Percentiles rank a stretch among this genome's conserved stretches.
These are phyloP conservation scores for Botryotinia convoluta DNA, from an alignment of 2,329 filamentous ascomycete genomes.

Conservation along the genomic window DNA sequence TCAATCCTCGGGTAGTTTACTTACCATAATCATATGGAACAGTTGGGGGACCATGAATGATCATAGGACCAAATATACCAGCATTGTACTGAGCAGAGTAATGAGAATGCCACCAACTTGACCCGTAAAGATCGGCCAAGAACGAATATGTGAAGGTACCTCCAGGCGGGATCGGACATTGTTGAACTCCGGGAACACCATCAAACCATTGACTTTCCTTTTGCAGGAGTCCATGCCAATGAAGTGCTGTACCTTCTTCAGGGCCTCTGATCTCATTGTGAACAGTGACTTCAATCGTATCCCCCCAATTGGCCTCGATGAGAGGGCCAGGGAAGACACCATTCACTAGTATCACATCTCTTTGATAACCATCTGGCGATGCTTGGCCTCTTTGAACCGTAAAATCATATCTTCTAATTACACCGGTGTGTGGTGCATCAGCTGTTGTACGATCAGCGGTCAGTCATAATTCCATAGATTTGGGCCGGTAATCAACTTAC, in stretches of 20 bases:
- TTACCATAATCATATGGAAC: constrained; percentile 55
- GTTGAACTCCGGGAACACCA: constrained; percentile 49
- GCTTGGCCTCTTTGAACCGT: constrained; percentile 32
- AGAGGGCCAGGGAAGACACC: constrained; percentile 38
- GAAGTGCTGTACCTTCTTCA: constrained; percentile 39
- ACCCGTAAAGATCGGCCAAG: constrained; percentile 16
- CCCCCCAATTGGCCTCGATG: constrained; percentile 41
- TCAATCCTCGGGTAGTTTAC: background rate
- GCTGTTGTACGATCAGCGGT: background rate
- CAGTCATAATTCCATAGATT: constrained; percentile 20
- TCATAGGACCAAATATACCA: constrained; percentile 57
- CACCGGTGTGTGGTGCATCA: constrained; percentile 35
- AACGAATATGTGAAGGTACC: constrained; percentile 35
- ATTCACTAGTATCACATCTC: constrained; percentile 52
- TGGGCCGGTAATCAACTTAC: constrained; percentile 19
- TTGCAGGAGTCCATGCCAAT: constrained; percentile 52
- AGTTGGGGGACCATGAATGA: constrained; percentile 59
- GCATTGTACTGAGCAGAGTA: constrained; percentile 50
- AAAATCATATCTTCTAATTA: constrained; percentile 39
- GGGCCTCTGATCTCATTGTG: constrained; percentile 60
- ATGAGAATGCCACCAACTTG: constrained; percentile 59
- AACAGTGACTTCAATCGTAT: constrained; percentile 59
- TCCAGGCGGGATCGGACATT: constrained; percentile 62
- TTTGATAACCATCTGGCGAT: constrained; percentile 41
- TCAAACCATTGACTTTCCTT: constrained; percentile 38